Conservation (phyloP, 148 eudicot genomes). For the Arbutus unedo region DNA sequence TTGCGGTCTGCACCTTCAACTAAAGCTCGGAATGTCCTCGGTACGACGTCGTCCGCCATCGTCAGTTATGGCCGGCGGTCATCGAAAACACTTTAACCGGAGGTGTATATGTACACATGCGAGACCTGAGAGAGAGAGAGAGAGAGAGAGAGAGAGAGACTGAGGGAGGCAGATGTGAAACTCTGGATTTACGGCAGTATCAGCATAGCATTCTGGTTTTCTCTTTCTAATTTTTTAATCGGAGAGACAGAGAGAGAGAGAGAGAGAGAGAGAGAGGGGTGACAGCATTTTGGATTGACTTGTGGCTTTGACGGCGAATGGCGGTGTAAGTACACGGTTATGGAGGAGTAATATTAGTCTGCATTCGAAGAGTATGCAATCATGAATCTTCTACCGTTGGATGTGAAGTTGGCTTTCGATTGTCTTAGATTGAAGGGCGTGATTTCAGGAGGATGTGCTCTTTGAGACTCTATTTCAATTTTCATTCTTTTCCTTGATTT, state of each 20-base stretch:
- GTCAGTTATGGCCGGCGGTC: slow-evolving; percentile 1
- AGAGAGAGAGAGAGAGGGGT: neutral
- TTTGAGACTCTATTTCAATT: too few species aligned
- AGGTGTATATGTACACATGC: too few species aligned
- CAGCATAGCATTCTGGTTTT: neutral
- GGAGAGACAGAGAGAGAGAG: neutral
- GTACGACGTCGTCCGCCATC: slow-evolving; percentile 33
- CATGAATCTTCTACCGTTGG: neutral
- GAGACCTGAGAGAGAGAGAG: too few species aligned
- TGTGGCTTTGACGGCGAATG: neutral
- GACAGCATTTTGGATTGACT: neutral
- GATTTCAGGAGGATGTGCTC: too few species aligned
- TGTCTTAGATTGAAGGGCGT: too few species aligned
- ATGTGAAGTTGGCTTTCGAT: too few species aligned
- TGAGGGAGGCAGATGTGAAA: neutral
- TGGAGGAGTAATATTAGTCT: neutral
- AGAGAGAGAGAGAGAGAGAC: slow-evolving; percentile 9
- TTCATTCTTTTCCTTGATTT: too few species aligned
- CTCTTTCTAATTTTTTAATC: neutral
- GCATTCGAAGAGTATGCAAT: neutral
- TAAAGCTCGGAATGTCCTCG: slow-evolving; percentile 45
- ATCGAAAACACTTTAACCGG: neutral
- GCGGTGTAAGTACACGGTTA: neutral
- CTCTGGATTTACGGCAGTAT: neutral
- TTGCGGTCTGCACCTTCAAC: slow-evolving; percentile 72